Conservation (phyloP, 768 basidiomycete genomes). For the Cytidiella melzeri region DNA sequence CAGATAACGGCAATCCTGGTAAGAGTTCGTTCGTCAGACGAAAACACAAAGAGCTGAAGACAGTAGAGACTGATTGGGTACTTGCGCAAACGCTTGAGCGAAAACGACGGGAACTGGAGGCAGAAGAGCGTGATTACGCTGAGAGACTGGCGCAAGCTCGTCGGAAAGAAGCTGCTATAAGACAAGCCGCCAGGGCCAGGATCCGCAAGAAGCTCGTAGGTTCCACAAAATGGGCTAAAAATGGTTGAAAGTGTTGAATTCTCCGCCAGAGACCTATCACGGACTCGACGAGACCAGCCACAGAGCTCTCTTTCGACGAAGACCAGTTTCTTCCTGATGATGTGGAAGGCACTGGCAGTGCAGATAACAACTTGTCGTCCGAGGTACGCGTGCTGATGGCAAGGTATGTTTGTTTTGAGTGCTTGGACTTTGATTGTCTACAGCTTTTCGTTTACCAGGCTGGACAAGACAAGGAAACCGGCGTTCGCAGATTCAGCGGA, state of each 20-base stretch:
- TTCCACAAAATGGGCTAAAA: too few species aligned
- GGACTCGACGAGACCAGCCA: slow-evolving; percentile 7
- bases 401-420: slow-evolving; percentile 42
- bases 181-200: slow-evolving; percentile 46
- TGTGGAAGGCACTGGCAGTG: slow-evolving; percentile 12
- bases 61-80: slow-evolving; percentile 52
- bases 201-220: slow-evolving; percentile 58
- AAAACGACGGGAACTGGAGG: slow-evolving; percentile 59
- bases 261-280: slow-evolving; percentile 4
- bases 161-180: slow-evolving; percentile 53
- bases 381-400: slow-evolving; percentile 76
- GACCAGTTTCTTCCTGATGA: slow-evolving; percentile 60
- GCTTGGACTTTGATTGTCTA: not conserved
- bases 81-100: slow-evolving; percentile 63
- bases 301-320: slow-evolving; percentile 44
- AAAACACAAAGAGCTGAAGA: not conserved
- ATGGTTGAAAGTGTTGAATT: not conserved
- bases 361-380: slow-evolving; percentile 58
- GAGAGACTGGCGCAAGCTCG: slow-evolving; percentile 53
- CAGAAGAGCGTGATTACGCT: slow-evolving; percentile 58
- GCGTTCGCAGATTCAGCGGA: not conserved
- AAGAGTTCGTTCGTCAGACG: too few species aligned
- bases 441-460: not conserved
- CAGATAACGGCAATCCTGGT: slow-evolving; percentile 23
- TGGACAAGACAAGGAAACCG: slow-evolving; percentile 1